A percentile compares a stretch with the other conserved stretches of the same genome.
These are phyloP conservation scores for Inonotus hispidus DNA, from an alignment of 1,284 basidiomycete species.

Conservation along the genomic window DNA sequence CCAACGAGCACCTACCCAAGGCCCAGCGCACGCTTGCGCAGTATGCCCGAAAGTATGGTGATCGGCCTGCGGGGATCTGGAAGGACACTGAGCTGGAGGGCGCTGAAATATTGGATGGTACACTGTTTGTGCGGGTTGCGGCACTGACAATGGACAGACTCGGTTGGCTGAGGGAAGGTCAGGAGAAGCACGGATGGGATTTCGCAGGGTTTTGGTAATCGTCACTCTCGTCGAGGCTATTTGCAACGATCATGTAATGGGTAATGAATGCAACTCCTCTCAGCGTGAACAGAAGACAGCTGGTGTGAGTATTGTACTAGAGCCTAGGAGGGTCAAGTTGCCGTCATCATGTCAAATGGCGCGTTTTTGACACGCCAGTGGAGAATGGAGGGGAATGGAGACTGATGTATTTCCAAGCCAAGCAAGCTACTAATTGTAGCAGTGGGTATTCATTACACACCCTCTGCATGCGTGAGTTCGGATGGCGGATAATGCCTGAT, in stretches of 20 bases:
- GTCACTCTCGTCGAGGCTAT: too few species aligned
- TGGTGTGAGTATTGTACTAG: too few species aligned
- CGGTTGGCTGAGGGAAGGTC: constrained; percentile 49
- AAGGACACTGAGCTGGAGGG: constrained; percentile 34
- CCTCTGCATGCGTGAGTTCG: not conserved
- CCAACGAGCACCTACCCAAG: constrained; percentile 62
- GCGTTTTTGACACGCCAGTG: too few species aligned
- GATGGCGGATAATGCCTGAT: not conserved
- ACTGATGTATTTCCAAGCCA: not conserved
- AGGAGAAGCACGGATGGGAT: constrained; percentile 23
- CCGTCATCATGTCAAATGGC: too few species aligned
- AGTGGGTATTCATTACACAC: not conserved
- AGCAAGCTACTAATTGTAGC: not conserved
- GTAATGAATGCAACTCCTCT: too few species aligned
- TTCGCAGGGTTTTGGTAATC: constrained; percentile 13
- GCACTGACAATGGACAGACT: constrained; percentile 43
- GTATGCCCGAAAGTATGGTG: constrained; percentile 44
- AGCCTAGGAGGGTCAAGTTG: too few species aligned
- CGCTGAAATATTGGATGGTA: constrained; percentile 51
- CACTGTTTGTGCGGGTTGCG: constrained; percentile 50
- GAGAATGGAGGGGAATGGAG: too few species aligned
- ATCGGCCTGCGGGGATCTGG: constrained; percentile 32
- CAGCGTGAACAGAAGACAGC: too few species aligned
- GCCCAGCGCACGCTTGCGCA: constrained; percentile 51
- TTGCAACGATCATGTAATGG: too few species aligned